phyloP scores from a whole-genome alignment of 257 asterid species.

The Solanum arcanum region DNA sequence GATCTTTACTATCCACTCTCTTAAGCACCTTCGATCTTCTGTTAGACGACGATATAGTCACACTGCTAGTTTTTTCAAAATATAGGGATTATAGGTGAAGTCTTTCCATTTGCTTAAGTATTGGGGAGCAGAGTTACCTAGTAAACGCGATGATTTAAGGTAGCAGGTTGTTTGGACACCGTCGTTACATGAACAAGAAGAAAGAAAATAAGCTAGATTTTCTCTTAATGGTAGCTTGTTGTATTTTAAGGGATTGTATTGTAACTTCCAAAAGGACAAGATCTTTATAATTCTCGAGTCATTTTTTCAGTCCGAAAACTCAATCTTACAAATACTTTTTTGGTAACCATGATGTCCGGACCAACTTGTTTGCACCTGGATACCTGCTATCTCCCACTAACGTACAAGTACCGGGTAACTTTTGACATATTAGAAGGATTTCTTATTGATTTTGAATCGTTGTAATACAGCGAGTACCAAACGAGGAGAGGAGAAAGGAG shows the following conservation, averaged over 20 bases:
- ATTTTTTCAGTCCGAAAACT: background rate
- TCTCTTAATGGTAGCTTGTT: background rate
- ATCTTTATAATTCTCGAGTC: background rate
- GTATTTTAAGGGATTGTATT: background rate
- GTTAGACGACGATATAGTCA: background rate
- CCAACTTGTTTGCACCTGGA: background rate
- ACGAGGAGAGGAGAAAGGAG: constrained; percentile 38
- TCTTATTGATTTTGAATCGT: background rate
- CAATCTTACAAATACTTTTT: background rate
- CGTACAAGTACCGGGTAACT: background rate
- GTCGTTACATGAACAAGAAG: background rate
- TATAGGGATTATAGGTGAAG: background rate
- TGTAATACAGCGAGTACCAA: constrained; percentile 50
- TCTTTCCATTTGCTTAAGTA: background rate
- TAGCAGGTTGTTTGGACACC: background rate
- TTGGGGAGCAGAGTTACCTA: background rate
- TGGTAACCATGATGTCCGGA: background rate
- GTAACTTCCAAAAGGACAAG: background rate
- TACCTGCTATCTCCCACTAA: background rate
- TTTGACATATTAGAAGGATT: background rate
- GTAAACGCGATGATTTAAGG: background rate
- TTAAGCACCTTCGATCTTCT: background rate
- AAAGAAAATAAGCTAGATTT: background rate
- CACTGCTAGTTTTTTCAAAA: background rate
- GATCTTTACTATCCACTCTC: background rate